Conservation (phyloP, 495 filamentous ascomycete species). For the Chlorociboria aeruginascens region DNA sequence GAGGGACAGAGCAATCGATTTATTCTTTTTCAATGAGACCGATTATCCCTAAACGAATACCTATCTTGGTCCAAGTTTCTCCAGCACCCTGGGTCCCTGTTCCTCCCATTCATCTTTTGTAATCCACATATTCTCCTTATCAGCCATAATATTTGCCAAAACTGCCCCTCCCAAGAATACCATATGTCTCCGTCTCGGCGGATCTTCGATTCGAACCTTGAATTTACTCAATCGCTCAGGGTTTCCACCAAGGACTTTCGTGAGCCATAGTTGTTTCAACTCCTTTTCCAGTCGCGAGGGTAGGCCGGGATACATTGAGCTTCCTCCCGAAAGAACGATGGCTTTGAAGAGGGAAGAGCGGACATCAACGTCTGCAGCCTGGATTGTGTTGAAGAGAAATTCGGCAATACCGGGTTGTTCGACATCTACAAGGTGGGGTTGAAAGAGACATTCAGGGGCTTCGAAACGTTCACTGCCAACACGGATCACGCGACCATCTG, state of each 20-base stretch:
- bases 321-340: constrained; percentile 89
- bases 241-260: constrained; percentile 75
- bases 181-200: constrained; percentile 92
- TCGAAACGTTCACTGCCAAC: constrained; percentile 96
- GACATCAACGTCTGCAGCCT: constrained; percentile 89
- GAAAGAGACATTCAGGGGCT: constrained; percentile 96
- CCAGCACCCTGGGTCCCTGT: constrained; percentile 34
- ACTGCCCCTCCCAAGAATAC: constrained; percentile 97
- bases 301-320: constrained; percentile 96
- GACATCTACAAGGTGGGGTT: constrained; percentile 94
- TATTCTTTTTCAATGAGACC: too few relatives aligned
- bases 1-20: too few relatives aligned
- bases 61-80: too few relatives aligned
- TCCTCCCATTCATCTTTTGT: constrained; percentile 94
- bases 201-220: constrained; percentile 98
- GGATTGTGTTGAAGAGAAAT: constrained; percentile 96
- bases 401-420: constrained; percentile 96
- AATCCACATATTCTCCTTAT: constrained; percentile 99
- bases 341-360: constrained; percentile 90
- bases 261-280: constrained; percentile 96
- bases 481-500: constrained; percentile 89
- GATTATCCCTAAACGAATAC: too few relatives aligned
- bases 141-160: constrained; percentile 95
- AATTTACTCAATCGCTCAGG: constrained; percentile 94
- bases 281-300: constrained; percentile 95